Base-by-base conservation (phyloP, 2,329 filamentous ascomycete genomes). In the Fusarium circinatum region DNA sequence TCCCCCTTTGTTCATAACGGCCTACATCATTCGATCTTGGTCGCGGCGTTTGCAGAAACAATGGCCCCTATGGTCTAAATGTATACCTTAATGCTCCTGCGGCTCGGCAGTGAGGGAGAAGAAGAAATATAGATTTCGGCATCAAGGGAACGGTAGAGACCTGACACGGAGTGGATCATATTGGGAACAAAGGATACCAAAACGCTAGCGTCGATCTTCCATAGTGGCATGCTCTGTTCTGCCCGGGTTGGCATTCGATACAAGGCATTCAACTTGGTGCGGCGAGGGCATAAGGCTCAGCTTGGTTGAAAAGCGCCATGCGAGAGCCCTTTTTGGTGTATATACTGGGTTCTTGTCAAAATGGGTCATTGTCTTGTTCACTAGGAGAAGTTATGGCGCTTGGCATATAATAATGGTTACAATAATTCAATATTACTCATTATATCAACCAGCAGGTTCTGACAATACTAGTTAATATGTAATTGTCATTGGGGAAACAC, bases 41-140 rank as follows among this genome's bases (percentile, higher is more conserved):
- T 49, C 62, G 62, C 65, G 76, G 76, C 75, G 76, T 78, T 74
- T 63, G 61, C 71, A 75, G 66, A 71, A 61, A 68, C 64, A 75
- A 68, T 70, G 69, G 59, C 75, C 73, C 61, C 60, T 60, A 45
- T 34, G 75, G 76, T 69, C 69, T 58, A 73, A 62, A 64, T 76
- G 66, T 78, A 77, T 62, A 73, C 74, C 75, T 73, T 78, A 78
- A 78, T 78, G 67, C 74, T 77, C 73, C 73, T 76, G 76, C 66
- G 68, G 54, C 49, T 52, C 52, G 55, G 74, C 74, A 76, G 72
- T 61, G 68, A 68, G 72, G 73, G 71, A 76, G 73, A 72, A 70
- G 62, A 61, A 65, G 51, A 66, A 62, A 42, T 57, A 68, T 70
- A 70, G 62, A 48, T 49, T 65, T 59, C 32, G 68, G 67, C 54